Evolutionary conservation across 2,329 filamentous ascomycete species (phyloP).

Genomic region (Botrytis fragariae): DNA sequence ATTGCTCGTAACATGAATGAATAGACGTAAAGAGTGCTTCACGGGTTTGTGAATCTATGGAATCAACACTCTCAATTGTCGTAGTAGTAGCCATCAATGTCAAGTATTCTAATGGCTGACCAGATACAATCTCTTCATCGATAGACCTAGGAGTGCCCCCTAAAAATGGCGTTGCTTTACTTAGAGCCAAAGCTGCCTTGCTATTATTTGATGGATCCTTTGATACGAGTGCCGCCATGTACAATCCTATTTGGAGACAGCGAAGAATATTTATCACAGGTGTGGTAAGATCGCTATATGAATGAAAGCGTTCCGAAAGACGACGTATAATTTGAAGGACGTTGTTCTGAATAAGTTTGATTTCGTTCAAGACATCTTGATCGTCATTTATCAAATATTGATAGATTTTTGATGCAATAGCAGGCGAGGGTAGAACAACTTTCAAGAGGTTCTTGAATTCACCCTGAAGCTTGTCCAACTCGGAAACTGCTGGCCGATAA

Average conservation of each 20-base stretch:
- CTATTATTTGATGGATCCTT: slow-evolving; percentile 19
- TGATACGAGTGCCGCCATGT: slow-evolving; percentile 47
- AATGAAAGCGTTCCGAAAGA: slow-evolving; percentile 66
- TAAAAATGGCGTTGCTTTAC: slow-evolving; percentile 54
- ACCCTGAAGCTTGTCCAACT: slow-evolving; percentile 70
- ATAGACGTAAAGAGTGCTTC: slow-evolving; percentile 64
- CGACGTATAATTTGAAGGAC: slow-evolving; percentile 69
- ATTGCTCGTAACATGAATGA: slow-evolving; percentile 72
- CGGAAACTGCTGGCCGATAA: slow-evolving; percentile 66
- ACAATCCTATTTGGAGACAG: slow-evolving; percentile 73
- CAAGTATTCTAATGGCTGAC: slow-evolving; percentile 48
- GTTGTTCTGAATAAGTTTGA: slow-evolving; percentile 50
- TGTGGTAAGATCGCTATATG: slow-evolving; percentile 80
- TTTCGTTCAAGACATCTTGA: slow-evolving; percentile 44
- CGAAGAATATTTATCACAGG: slow-evolving; percentile 77
- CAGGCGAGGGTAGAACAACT: slow-evolving; percentile 30
- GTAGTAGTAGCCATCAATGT: slow-evolving; percentile 47
- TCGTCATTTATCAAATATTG: slow-evolving; percentile 32
- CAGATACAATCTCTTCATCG: slow-evolving; percentile 23
- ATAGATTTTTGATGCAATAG: slow-evolving; percentile 23
- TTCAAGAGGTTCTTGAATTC: slow-evolving; percentile 79
- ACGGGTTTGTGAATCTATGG: slow-evolving; percentile 44
- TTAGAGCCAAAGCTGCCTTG: slow-evolving; percentile 37
- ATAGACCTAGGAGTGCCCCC: slow-evolving; percentile 41
- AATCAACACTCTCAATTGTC: slow-evolving; percentile 48